Evolutionary conservation across 345 rosid genomes (phyloP).

Genomic region (Hibiscus mutabilis): DNA sequence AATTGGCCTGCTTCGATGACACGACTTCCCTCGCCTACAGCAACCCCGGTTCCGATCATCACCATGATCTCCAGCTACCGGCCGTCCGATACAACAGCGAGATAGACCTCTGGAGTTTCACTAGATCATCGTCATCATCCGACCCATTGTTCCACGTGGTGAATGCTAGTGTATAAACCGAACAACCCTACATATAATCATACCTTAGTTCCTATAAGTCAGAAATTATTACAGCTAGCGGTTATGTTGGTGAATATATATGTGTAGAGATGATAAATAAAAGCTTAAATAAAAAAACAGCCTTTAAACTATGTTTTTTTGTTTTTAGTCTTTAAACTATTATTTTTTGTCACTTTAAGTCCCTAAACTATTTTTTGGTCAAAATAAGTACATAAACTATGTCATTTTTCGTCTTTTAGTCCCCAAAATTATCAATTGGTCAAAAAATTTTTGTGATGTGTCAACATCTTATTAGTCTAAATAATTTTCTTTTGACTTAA

Average conservation of each 20-base stretch:
- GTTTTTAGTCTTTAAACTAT: too few relatives aligned
- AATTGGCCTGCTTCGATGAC: constrained; percentile 32
- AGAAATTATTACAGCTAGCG: constrained; percentile 18
- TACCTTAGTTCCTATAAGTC: constrained; percentile 15
- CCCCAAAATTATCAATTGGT: too few relatives aligned
- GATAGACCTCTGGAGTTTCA: constrained; percentile 40
- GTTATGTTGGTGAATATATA: too few relatives aligned
- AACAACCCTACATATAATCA: constrained; percentile 6
- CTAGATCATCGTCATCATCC: constrained; percentile 30
- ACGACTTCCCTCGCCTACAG: constrained; percentile 19
- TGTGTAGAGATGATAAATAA: constrained; percentile 18
- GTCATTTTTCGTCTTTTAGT: too few relatives aligned
- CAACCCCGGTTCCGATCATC: constrained; percentile 18
- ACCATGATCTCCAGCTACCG: constrained; percentile 31
- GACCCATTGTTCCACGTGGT: constrained; percentile 36
- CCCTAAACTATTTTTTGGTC: too few relatives aligned
- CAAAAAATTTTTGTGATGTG: too few relatives aligned
- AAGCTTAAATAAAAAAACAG: too few relatives aligned
- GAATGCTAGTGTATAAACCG: constrained; percentile 26
- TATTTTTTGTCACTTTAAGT: too few relatives aligned
- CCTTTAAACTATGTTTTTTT: too few relatives aligned
- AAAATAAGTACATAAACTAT: too few relatives aligned
- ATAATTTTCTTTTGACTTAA: too few relatives aligned
- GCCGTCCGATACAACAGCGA: constrained; percentile 30
- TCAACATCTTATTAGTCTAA: too few relatives aligned